Percentiles rank a stretch among this genome's conserved stretches.
Conservation (phyloP, 2,329 filamentous ascomycete species). For the Sporothrix dimorphospora region DNA sequence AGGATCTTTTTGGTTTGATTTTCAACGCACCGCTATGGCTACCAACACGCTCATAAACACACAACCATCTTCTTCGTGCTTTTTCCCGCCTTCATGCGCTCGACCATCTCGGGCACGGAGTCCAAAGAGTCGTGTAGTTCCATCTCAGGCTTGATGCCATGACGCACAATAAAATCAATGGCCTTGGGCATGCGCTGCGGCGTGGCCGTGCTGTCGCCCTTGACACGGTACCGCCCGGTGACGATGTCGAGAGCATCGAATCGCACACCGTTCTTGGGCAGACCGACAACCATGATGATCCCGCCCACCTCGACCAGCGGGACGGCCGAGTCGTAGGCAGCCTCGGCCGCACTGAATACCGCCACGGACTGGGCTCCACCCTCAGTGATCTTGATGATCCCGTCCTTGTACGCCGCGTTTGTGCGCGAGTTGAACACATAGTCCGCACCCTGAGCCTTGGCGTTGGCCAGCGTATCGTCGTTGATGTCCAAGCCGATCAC, state of each 20-base stretch:
- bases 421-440: conserved; percentile 48
- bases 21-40: neutral
- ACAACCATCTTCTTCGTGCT: conserved; percentile 15
- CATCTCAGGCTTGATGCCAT: conserved; percentile 46
- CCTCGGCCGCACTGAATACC: conserved; percentile 45
- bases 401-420: conserved; percentile 42
- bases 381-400: conserved; percentile 47
- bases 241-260: conserved; percentile 46
- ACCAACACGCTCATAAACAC: neutral
- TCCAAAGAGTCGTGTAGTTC: conserved; percentile 44
- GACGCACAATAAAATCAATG: conserved; percentile 47
- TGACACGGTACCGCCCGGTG: conserved; percentile 46
- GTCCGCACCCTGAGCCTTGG: conserved; percentile 47
- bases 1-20: neutral
- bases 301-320: conserved; percentile 38
- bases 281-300: conserved; percentile 49
- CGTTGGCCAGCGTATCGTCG: conserved; percentile 40
- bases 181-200: conserved; percentile 49
- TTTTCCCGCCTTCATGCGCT: neutral
- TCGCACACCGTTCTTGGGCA: conserved; percentile 38
- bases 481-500: conserved; percentile 50
- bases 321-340: conserved; percentile 36
- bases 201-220: conserved; percentile 47
- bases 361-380: conserved; percentile 48
- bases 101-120: neutral